Conservation (phyloP, 805 yeast genomes). For the Lachancea cidri region DNA sequence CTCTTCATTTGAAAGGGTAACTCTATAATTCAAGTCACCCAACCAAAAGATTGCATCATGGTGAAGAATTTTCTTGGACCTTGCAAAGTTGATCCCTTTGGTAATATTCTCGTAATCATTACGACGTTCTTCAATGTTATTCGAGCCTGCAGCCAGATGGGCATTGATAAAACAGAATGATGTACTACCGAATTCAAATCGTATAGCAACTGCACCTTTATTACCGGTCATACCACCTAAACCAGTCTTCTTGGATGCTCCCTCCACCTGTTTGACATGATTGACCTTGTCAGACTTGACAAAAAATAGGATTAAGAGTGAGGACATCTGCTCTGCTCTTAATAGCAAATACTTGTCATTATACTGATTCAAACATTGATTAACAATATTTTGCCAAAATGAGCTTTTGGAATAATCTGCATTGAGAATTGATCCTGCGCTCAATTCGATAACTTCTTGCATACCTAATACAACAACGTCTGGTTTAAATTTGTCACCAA, state of each 20-base stretch:
- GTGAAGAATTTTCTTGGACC: slow-evolving; percentile 71
- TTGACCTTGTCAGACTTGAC: slow-evolving; percentile 46
- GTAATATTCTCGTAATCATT: slow-evolving; percentile 74
- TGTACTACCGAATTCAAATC: slow-evolving; percentile 77
- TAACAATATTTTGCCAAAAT: slow-evolving; percentile 72
- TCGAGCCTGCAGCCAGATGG: slow-evolving; percentile 90
- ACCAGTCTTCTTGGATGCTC: slow-evolving; percentile 93
- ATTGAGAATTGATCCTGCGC: slow-evolving; percentile 83
- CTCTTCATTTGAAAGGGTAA: slow-evolving; percentile 66
- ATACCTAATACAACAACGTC: slow-evolving; percentile 86
- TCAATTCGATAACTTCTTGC: slow-evolving; percentile 90
- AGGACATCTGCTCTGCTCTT: slow-evolving; percentile 72
- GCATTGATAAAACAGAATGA: slow-evolving; percentile 81
- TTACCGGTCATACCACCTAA: slow-evolving; percentile 96
- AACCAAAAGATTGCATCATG: slow-evolving; percentile 87
- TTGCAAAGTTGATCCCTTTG: slow-evolving; percentile 69
- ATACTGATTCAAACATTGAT: slow-evolving; percentile 52
- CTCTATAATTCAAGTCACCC: slow-evolving; percentile 91
- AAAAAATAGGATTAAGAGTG: slow-evolving; percentile 59
- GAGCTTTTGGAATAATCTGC: slow-evolving; percentile 75
- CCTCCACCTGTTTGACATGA: slow-evolving; percentile 76
- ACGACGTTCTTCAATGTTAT: slow-evolving; percentile 76
- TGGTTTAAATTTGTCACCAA: slow-evolving; percentile 50
- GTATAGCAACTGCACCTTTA: slow-evolving; percentile 92
- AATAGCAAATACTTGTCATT: slow-evolving; percentile 55